Base-by-base conservation (phyloP, 179 eudicot species). In the Vitellaria paradoxa region DNA sequence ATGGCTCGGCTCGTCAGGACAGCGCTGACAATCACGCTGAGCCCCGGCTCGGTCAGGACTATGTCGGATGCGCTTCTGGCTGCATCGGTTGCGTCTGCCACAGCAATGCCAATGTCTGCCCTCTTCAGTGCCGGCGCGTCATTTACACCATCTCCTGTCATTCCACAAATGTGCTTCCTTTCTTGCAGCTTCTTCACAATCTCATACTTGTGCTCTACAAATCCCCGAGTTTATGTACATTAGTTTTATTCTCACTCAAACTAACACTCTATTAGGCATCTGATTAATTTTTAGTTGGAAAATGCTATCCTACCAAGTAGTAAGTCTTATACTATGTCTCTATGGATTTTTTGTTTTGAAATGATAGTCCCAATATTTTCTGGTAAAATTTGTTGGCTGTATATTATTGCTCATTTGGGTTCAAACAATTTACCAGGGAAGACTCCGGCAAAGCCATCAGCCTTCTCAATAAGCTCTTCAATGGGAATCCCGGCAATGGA, bases 91-190 rank as follows among this genome's bases (percentile, higher is more conserved):
- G 97, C 93, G 81, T 93, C 98, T 21, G 85, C 97, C 23, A 93
- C 98, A 0, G 98, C 98, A 42, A 92, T 93, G 13, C 98, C 98
- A 13, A 93, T 93, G 82, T 93, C 98, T 14, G 97, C 97, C 87
- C 76, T 90, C 79, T 93, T 93, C 2, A 93, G 82, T 3, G 98
- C 98, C 11, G 97, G 98, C 1, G 98, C 98, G 72, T 93, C 98
- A 69, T 93, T 93, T 76, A 93, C 98, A 62, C 98, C 98, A 70
- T 93, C 98, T 57, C 98, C 98, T 0, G 98, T 93, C 98, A 93
- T 93, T 24, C 98, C 98, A 74, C 89, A 85, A 7, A 93, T 92
- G 86, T 93, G 98, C 24, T 92, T 90, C 76, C 80, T 90, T 81
- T 93, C 97, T 84, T 93, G 98, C 68, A 93, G 78, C 77, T 82